phyloP scores from a whole-genome alignment of 208 protist species.

The Leishmania amazonensis region DNA sequence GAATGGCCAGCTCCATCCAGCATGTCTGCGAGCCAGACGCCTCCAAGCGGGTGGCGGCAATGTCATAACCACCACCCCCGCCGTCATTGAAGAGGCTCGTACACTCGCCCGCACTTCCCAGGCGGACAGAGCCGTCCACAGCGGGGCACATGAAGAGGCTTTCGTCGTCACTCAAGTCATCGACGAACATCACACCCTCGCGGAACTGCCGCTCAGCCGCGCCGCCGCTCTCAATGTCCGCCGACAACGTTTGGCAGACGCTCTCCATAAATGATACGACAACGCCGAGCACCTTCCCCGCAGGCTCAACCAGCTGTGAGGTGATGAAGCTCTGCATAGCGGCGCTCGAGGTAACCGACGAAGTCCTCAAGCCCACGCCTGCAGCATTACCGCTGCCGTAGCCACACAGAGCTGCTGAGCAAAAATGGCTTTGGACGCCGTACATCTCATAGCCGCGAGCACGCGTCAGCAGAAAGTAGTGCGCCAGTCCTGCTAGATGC shows the following conservation, averaged over 20 bases:
- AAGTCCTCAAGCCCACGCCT: background rate
- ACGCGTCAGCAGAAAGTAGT: slow-evolving; percentile 40
- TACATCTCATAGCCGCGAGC: slow-evolving; percentile 32
- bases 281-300: slow-evolving; percentile 24
- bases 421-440: slow-evolving; percentile 21
- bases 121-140: slow-evolving; percentile 14
- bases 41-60: slow-evolving; percentile 14
- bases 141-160: slow-evolving; percentile 1
- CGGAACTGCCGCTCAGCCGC: slow-evolving; percentile 21
- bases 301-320: slow-evolving; percentile 28
- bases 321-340: slow-evolving; percentile 25
- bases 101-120: slow-evolving; percentile 14
- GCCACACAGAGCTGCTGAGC: background rate
- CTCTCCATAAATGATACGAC: slow-evolving; percentile 36
- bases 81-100: slow-evolving; percentile 14
- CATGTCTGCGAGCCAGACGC: slow-evolving; percentile 20
- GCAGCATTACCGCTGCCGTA: slow-evolving; percentile 4
- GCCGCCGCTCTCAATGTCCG: slow-evolving; percentile 29
- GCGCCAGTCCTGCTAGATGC: slow-evolving; percentile 53
- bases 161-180: slow-evolving; percentile 27
- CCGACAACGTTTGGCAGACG: slow-evolving; percentile 24
- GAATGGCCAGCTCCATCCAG: slow-evolving; percentile 59
- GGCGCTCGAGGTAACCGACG: slow-evolving; percentile 1
- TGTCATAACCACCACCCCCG: slow-evolving; percentile 7
- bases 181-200: slow-evolving; percentile 27